A percentile compares a stretch with the other conserved stretches of the same genome.
Evolutionary conservation across 495 filamentous ascomycete species (phyloP).

Genomic region (Podospora conica): DNA sequence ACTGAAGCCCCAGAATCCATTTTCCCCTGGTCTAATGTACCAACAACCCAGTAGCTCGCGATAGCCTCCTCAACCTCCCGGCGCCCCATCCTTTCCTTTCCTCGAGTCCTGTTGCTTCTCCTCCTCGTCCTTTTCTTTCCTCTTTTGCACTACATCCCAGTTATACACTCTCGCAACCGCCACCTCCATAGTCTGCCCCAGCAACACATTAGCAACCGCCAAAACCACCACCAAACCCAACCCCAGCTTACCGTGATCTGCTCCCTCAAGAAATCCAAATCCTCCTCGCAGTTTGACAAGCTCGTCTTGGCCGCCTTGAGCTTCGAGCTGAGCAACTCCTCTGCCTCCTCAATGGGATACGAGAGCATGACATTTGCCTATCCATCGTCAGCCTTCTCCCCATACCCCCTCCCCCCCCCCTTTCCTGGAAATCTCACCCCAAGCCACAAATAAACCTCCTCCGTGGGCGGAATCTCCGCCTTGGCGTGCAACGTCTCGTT

Average conservation of each 20-base stretch:
- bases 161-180: constrained; percentile 97
- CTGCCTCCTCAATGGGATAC: constrained; percentile 84
- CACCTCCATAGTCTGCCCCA: constrained; percentile 82
- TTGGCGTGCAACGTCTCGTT: constrained; percentile 95
- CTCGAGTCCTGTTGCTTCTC: constrained; percentile 38
- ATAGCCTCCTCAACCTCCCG: constrained; percentile 15
- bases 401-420: background rate
- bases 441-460: constrained; percentile 96
- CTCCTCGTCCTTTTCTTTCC: constrained; percentile 79
- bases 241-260: constrained; percentile 76
- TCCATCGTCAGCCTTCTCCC: constrained; percentile 8
- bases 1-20: background rate
- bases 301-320: constrained; percentile 71
- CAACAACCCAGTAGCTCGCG: background rate
- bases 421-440: constrained; percentile 50
- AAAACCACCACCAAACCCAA: background rate
- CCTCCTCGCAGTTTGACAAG: constrained; percentile 83
- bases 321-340: constrained; percentile 71
- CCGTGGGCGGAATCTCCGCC: constrained; percentile 69
- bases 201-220: constrained; percentile 22
- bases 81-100: constrained; percentile 29
- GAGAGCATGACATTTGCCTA: constrained; percentile 96
- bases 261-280: constrained; percentile 90
- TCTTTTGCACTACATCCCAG: constrained; percentile 90
- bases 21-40: background rate